Base-by-base conservation (phyloP, 169 alveolate genomes). In the Plasmodium fragile region DNA sequence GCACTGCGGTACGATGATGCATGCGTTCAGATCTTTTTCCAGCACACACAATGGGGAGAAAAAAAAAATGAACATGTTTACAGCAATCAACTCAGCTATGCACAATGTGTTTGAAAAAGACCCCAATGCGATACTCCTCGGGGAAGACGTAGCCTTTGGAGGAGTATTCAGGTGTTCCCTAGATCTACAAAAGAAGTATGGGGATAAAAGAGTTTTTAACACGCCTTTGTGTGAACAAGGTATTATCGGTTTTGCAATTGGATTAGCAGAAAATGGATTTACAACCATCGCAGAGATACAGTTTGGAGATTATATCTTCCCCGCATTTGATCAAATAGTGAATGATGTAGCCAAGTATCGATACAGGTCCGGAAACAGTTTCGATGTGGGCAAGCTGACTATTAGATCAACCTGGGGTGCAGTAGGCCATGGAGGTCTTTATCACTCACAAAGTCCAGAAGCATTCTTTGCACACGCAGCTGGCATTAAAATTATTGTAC, bases 131-230 rank as follows among this genome's bases (percentile, higher is more conserved):
- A 81, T 96, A 79, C 94, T 98, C 36, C 98, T 98, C 94, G 99
- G 99, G 73, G 99, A 99, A 94, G 99, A 99, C 94, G 99, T 99
- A 43, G 99, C 99, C 25, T 99, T 99, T 92, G 99, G 99, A n/a
- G 99, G 99, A 0, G 99, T 99, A 6, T 99, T 99, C 95, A 97
- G 99, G 75, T 98, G 99, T 96, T 97, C 99, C 22, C 97, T 98
- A 69, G 99, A 98, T 34, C 95, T 99, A 70, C 95, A 97, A 78
- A 99, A 98, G 55, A 97, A 98, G 83, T 98, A 97, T 92, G 99
- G 99, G 4, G 96, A 95, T 18, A 97, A 96, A 18, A 96, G 99
- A 82, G 99, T 98, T 13, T 98, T 97, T 96, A 99, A 98, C 96
- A 98, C 99, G 45, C 99, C 99, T n/a, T 95, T 98, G 28, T 96